These are phyloP conservation scores for Rheum nobile DNA, from an alignment of 148 eudicot species.

Conservation along the genomic window DNA sequence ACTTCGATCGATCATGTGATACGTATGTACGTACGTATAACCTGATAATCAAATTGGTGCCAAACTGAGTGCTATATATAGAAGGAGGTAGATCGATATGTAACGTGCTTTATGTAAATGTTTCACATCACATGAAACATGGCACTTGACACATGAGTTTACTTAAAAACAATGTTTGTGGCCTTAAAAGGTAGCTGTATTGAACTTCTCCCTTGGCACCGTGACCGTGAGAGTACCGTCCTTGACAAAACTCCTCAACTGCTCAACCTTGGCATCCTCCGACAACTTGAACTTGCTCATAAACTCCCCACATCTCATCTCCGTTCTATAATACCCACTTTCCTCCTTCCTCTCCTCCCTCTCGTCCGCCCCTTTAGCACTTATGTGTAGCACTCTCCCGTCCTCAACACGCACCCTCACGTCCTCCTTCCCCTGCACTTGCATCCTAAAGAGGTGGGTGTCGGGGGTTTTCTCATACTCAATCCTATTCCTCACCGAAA, in stretches of 20 bases:
- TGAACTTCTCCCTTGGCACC: background rate
- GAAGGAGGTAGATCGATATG: too few relatives aligned
- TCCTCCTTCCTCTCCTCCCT: background rate
- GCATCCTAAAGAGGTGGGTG: background rate
- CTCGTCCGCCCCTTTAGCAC: background rate
- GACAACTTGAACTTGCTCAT: background rate
- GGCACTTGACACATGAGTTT: too few relatives aligned
- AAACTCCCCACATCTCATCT: background rate
- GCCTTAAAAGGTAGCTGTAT: background rate
- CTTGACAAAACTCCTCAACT: background rate
- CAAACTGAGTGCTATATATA: too few relatives aligned
- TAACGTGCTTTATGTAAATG: too few relatives aligned
- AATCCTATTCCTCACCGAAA: background rate
- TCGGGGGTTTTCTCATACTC: background rate
- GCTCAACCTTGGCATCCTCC: background rate
- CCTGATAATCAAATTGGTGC: too few relatives aligned
- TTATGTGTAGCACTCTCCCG: background rate
- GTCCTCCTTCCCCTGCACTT: background rate
- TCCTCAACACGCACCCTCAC: background rate
- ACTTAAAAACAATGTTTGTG: background rate
- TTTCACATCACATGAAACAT: too few relatives aligned
- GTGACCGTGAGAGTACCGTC: background rate
- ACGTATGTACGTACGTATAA: too few relatives aligned
- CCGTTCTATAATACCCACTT: background rate
- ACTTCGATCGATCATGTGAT: too few relatives aligned